Percentiles rank a stretch among this genome's conserved stretches.
These are phyloP conservation scores for Pleodorina starrii DNA, from an alignment of 139 green algal species.

Conservation along the genomic window DNA sequence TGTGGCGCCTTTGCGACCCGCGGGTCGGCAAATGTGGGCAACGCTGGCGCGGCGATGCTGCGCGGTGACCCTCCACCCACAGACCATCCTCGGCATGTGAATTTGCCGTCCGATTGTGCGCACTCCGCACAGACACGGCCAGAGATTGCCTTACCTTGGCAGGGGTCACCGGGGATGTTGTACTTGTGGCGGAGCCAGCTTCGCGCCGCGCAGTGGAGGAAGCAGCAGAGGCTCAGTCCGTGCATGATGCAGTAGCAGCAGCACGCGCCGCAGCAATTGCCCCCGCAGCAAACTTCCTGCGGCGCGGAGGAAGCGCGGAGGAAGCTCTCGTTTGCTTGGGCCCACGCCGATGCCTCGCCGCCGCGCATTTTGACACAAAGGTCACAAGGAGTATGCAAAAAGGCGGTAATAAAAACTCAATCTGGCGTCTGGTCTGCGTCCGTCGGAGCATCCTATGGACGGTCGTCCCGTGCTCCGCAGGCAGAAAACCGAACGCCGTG, in stretches of 20 bases:
- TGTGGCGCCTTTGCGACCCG: background rate
- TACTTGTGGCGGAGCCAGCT: background rate
- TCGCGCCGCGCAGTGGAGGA: background rate
- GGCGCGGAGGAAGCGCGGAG: background rate
- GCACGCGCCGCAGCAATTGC: conserved; percentile 19
- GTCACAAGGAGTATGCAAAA: no score
- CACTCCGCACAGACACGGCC: background rate
- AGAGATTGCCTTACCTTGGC: background rate
- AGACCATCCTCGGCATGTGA: no score
- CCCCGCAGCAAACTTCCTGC: conserved; percentile 25
- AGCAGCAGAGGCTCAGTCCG: background rate
- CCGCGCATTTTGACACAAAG: no score
- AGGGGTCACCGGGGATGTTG: background rate
- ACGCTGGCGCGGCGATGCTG: no score
- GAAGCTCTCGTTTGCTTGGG: background rate
- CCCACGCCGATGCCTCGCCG: no score
- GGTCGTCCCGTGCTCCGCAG: no score
- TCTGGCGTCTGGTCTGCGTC: no score
- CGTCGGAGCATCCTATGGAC: no score
- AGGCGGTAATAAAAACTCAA: no score
- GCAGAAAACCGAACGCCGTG: no score
- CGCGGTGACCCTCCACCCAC: no score
- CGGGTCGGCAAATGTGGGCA: background rate
- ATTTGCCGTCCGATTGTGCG: background rate
- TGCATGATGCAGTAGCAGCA: conserved; percentile 5